Conservation (phyloP, 192 early-diverging fungal species). For the Podila epigama region DNA sequence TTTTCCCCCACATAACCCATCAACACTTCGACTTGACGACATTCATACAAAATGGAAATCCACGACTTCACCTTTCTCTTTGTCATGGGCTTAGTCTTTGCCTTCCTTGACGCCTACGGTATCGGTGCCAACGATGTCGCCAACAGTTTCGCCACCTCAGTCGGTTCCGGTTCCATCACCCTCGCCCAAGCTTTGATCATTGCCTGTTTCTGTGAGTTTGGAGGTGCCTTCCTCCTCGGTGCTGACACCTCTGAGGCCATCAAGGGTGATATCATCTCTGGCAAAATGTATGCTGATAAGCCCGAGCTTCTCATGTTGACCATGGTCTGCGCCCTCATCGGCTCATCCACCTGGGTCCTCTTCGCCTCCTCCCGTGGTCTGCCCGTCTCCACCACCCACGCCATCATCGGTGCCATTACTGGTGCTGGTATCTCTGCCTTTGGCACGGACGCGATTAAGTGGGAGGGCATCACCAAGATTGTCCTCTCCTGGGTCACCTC, state of each 20-base stretch:
- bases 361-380: constrained; percentile 70
- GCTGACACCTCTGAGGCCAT: constrained; percentile 76
- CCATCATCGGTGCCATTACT: constrained; percentile 80
- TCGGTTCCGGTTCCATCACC: constrained; percentile 81
- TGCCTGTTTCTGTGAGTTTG: constrained; percentile 84
- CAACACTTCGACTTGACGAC: background rate
- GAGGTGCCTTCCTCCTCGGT: constrained; percentile 78
- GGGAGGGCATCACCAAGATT: constrained; percentile 49
- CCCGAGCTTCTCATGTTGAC: constrained; percentile 78
- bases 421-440: constrained; percentile 82
- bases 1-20: background rate
- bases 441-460: constrained; percentile 68
- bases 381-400: constrained; percentile 86
- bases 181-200: constrained; percentile 76
- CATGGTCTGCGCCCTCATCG: constrained; percentile 84
- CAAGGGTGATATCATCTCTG: constrained; percentile 71
- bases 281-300: constrained; percentile 55
- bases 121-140: constrained; percentile 92
- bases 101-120: constrained; percentile 75
- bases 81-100: constrained; percentile 63
- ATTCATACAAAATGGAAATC: constrained; percentile 19
- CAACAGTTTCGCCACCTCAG: constrained; percentile 88
- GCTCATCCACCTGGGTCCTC: constrained; percentile 80
- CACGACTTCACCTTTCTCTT: constrained; percentile 69
- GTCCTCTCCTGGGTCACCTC: constrained; percentile 75